Evolutionary conservation across 805 yeast genomes (phyloP), one percentile per base, ranked within the genome.

Genomic region (Candida ortonii): DNA sequence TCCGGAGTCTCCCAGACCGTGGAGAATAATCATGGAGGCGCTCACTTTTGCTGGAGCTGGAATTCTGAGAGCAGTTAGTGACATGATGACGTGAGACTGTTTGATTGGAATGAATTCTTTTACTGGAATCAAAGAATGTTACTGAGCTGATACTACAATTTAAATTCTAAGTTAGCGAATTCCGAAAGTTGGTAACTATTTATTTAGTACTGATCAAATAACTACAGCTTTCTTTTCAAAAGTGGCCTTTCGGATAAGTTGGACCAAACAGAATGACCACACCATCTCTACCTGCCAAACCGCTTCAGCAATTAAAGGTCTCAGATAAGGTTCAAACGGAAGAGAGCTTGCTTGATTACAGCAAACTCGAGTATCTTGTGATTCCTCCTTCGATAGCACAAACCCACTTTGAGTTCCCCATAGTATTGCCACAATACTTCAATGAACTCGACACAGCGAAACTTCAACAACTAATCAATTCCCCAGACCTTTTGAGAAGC

Each of bases 1-100:
- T 4, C 96, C 97, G 0, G 86, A 59, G 57, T 90, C 97, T 7
- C 98, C 98, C 12, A 90, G 67, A 0, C 98, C 97, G 57, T 93
- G 97, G 35, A 86, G 55, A 40, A 89, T 71, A 15, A 89, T 83
- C 21, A 88, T 64, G 1, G 88, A 78, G 1, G 85, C 81, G 1
- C 78, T 65, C 5, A 80, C 73, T 1, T 64, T 61, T 7, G 43
- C 42, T 13, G 58, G 61, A 4, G 73, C 67, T 7, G 71, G 59
- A 11, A 68, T 50, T 27, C 70, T 55, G 2, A 68, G 44, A 0
- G 65, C 64, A 6, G 61, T 49, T 14, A 53, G 27, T 10, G 41
- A 28, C 47, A 16, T 41, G 4, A 12, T 7, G 11, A 13, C 15
- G 14, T 9, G 7, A 12, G 8, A 5, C 15, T 12, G 24, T n/a